Evolutionary conservation across 2,329 filamentous ascomycete genomes (phyloP), one percentile per base, ranked within the genome.

Genomic region (Rachicladosporium sp.): DNA sequence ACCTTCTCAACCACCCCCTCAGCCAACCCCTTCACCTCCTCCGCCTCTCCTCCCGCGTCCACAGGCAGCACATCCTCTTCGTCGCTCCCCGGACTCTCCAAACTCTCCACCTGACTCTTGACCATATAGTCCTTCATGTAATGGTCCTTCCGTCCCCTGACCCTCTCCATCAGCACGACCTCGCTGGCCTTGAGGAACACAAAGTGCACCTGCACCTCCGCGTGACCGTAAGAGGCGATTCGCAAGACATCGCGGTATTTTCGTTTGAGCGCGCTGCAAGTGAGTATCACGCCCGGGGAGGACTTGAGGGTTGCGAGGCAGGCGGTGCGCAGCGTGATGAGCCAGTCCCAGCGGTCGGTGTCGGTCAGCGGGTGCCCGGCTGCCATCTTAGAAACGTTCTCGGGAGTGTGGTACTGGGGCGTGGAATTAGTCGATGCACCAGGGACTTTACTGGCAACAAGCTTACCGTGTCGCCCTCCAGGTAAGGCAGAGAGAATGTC

Each of bases 51-150:
- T 43, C 59, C 61, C 9, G 68, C 66, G 47, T 70, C 66, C 35
- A 70, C 59, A 13, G 58, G 57, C 39, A 67, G 47, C 2, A 69
- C 63, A 47, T 70, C 67, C 31, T 27, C 36, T 49, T 62, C 58
- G 12, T 84, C 76, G 34, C 65, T 62, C 37, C 70, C 70, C 0
- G 91, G 91, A 46, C 81, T 77, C 64, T 98, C 89, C n/a, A 98
- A 72, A 38, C 78, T 81, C 46, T 80, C 76, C 49, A 96, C 82
- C 59, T 98, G 91, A 63, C 86, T 93, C 54, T 82, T 79, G 6
- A 98, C 88, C 89, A 98, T 96, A 53, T 77, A 76, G 50, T 85
- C 82, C 53, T 91, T 89, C 88, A 98, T 95, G 64, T 91, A 98
- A 60, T 98, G 91, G 38, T 78, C 78, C 63, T 88, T 66, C 50